phyloP scores from a whole-genome alignment of 495 filamentous ascomycete genomes.

The Schizothecium vesticola region DNA sequence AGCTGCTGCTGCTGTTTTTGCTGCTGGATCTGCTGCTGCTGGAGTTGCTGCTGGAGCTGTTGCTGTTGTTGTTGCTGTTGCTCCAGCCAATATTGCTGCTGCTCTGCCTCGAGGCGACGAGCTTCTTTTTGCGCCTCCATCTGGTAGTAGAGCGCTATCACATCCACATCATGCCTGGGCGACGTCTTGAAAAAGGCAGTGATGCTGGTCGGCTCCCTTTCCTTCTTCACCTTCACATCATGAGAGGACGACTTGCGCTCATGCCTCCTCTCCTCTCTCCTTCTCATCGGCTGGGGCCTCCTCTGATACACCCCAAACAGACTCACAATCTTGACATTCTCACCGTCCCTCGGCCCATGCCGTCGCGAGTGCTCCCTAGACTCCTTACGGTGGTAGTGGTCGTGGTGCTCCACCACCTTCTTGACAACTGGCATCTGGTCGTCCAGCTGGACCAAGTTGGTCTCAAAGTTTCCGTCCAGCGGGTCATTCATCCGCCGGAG shows the following conservation, averaged over 20 bases:
- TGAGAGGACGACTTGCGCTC: background rate
- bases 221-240: background rate
- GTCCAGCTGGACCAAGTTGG: background rate
- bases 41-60: background rate
- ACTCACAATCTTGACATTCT: background rate
- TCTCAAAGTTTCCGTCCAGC: background rate
- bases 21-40: background rate
- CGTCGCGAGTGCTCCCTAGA: background rate
- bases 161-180: background rate
- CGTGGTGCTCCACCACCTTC: background rate
- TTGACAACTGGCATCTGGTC: background rate
- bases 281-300: background rate
- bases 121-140: background rate
- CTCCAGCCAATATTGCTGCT: background rate
- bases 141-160: background rate
- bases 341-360: background rate
- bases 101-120: background rate
- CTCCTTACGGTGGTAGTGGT: background rate
- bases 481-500: background rate
- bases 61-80: background rate
- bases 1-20: background rate
- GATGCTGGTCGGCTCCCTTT: background rate
- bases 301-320: background rate
- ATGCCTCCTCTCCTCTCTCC: background rate
- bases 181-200: constrained; percentile 2